A percentile compares a stretch with the other conserved stretches of the same genome.
Conservation (phyloP, 345 rosid genomes). For the Diplotaxis tenuifolia region DNA sequence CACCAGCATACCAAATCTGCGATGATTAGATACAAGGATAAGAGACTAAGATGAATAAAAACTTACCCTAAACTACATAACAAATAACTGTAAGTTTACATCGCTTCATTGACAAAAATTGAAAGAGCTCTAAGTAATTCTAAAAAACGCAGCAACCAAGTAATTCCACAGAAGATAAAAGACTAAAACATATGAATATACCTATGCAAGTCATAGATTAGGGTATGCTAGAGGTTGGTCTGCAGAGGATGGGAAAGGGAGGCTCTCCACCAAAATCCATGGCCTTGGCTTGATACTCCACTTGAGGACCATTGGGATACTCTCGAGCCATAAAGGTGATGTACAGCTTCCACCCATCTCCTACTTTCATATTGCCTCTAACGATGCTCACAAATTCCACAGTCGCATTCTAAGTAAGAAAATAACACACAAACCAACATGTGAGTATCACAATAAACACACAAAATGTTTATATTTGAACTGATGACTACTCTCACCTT, state of each 20-base stretch:
- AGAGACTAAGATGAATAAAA: too few relatives aligned
- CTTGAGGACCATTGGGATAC: background rate
- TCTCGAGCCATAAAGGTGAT: background rate
- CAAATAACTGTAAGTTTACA: too few relatives aligned
- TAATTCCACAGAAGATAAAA: too few relatives aligned
- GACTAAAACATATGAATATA: too few relatives aligned
- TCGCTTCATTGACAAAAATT: too few relatives aligned
- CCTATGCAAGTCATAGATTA: too few relatives aligned
- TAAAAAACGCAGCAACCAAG: too few relatives aligned
- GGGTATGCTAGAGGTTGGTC: background rate
- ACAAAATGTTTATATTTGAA: background rate
- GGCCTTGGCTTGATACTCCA: conserved; percentile 8
- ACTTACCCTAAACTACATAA: too few relatives aligned
- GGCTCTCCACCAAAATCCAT: background rate
- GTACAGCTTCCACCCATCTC: background rate
- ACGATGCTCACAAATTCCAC: background rate
- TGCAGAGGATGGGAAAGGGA: background rate
- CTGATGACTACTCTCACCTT: background rate
- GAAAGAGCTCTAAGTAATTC: too few relatives aligned
- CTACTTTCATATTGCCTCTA: background rate
- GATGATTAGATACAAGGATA: too few relatives aligned
- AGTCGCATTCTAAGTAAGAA: background rate
- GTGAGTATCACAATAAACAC: background rate
- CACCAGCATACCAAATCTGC: background rate
- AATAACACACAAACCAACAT: background rate